These are phyloP conservation scores for Phyllostachys edulis DNA, from an alignment of 176 grass and related monocot species.

Conservation along the genomic window DNA sequence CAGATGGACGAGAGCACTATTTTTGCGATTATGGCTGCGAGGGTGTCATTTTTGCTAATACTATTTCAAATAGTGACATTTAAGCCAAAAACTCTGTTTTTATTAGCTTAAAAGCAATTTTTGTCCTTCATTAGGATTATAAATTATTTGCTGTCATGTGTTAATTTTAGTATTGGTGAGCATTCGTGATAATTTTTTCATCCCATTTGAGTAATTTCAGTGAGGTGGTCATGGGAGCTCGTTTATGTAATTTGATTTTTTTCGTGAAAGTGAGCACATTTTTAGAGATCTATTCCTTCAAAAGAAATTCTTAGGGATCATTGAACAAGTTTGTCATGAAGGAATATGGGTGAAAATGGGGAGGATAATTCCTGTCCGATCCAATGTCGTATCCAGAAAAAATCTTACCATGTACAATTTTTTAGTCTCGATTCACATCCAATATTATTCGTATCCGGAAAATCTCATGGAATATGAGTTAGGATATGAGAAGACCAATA, in stretches of 20 bases:
- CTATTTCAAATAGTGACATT: too few relatives aligned
- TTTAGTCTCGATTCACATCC: too few relatives aligned
- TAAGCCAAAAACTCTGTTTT: too few relatives aligned
- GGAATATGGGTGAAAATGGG: not conserved
- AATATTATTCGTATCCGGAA: too few relatives aligned
- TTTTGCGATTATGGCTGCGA: too few relatives aligned
- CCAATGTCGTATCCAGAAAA: too few relatives aligned
- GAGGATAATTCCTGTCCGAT: too few relatives aligned
- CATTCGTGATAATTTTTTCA: not conserved
- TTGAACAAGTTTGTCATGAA: not conserved
- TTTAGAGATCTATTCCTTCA: not conserved
- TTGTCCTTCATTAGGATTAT: not conserved
- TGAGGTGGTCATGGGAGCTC: not conserved
- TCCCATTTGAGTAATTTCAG: not conserved
- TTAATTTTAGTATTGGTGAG: not conserved
- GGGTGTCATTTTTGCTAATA: too few relatives aligned
- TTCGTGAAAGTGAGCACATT: not conserved
- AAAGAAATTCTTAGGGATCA: not conserved
- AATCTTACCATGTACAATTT: too few relatives aligned
- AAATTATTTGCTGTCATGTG: not conserved
- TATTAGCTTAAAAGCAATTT: slow-evolving; percentile 22
- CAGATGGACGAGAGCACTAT: too few relatives aligned
- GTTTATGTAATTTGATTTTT: not conserved
- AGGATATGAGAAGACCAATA: too few relatives aligned
- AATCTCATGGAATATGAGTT: too few relatives aligned